A percentile compares a stretch with the other conserved stretches of the same genome.
Conservation (phyloP, 495 filamentous ascomycete species). For the Hyaloscypha variabilis region DNA sequence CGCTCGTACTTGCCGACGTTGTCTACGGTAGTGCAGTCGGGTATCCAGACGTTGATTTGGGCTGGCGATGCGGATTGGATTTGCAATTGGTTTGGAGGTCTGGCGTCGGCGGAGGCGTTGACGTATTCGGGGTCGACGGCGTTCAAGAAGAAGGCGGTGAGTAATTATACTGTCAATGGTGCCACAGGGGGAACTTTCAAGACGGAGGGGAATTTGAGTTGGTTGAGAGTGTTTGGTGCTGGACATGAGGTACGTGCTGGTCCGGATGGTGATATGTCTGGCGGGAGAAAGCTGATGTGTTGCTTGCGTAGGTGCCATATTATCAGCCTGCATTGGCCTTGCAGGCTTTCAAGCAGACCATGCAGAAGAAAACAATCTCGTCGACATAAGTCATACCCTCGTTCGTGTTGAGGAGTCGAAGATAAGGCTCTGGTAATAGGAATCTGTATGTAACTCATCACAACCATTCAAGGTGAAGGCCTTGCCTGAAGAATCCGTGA, state of each 20-base stretch:
- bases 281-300: neutral
- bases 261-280: no score
- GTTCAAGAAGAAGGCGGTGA: constrained; percentile 42
- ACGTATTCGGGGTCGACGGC: constrained; percentile 37
- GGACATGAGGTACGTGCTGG: constrained; percentile 50
- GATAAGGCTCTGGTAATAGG: neutral
- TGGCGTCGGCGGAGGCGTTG: constrained; percentile 47
- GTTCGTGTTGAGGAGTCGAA: neutral
- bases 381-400: constrained; percentile 32
- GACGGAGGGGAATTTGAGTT: constrained; percentile 50
- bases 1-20: constrained; percentile 48
- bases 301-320: neutral
- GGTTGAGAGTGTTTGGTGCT: constrained; percentile 51
- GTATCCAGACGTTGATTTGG: constrained; percentile 52
- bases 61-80: constrained; percentile 59
- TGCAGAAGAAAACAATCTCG: constrained; percentile 39
- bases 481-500: no score
- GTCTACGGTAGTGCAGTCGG: constrained; percentile 46
- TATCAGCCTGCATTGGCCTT: constrained; percentile 36
- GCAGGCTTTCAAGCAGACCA: constrained; percentile 53
- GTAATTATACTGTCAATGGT: constrained; percentile 51
- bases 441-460: neutral
- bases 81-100: constrained; percentile 55
- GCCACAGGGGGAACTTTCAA: constrained; percentile 50
- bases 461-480: no score